These are phyloP conservation scores for Stenocarpella maydis DNA, from an alignment of 2,329 filamentous ascomycete genomes.

Conservation along the genomic window DNA sequence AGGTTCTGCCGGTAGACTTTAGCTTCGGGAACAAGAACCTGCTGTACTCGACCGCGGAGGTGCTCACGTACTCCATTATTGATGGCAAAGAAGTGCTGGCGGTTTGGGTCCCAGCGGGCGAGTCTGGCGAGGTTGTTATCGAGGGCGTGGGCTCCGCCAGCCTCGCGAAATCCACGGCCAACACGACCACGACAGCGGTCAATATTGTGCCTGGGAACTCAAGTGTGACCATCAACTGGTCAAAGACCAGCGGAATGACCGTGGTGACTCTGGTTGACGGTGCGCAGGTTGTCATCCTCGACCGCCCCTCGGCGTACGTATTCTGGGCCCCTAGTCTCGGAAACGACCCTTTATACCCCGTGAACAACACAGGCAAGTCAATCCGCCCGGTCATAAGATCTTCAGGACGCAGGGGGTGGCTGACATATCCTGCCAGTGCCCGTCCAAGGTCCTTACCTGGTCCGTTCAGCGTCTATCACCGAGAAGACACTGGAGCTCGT, in stretches of 20 bases:
- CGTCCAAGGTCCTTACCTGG: constrained; percentile 60
- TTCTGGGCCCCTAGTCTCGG: constrained; percentile 64
- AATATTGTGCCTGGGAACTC: constrained; percentile 51
- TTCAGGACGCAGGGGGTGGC: too few species aligned
- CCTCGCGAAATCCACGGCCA: constrained; percentile 45
- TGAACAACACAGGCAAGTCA: constrained; percentile 55
- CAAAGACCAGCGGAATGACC: constrained; percentile 57
- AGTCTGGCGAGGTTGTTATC: constrained; percentile 62
- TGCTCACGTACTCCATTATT: constrained; percentile 59
- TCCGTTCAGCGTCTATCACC: constrained; percentile 53
- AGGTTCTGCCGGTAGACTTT: constrained; percentile 69
- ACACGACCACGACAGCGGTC: constrained; percentile 50
- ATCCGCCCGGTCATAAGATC: too few species aligned
- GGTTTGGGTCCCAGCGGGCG: constrained; percentile 62
- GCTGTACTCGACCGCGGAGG: constrained; percentile 64
- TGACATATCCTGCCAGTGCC: constrained; percentile 48
- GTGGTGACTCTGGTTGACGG: constrained; percentile 56
- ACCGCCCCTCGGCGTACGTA: constrained; percentile 61
- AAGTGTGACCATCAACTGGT: constrained; percentile 56
- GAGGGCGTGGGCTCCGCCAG: constrained; percentile 48
- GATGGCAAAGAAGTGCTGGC: constrained; percentile 57
- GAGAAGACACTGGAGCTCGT: constrained; percentile 49
- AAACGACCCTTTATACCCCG: constrained; percentile 54
- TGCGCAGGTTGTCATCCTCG: constrained; percentile 59
- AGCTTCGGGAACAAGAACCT: constrained; percentile 58